These are phyloP conservation scores for Eutrema heterophyllum DNA, from an alignment of 345 rosid genomes.

Conservation along the genomic window DNA sequence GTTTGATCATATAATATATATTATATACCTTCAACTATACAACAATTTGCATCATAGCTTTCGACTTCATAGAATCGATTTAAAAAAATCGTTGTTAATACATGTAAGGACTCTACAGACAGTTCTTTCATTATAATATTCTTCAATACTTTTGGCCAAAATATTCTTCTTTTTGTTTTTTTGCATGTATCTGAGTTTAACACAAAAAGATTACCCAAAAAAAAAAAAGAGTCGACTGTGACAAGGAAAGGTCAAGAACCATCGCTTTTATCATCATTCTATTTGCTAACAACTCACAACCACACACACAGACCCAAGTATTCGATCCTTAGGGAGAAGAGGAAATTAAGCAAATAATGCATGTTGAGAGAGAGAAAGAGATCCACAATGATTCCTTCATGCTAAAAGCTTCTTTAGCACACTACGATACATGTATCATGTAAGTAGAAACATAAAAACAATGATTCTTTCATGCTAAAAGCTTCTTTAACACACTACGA, in stretches of 20 bases:
- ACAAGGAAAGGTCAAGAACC: constrained; percentile 22
- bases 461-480: constrained; percentile 20
- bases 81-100: not conserved
- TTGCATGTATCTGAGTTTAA: not conserved
- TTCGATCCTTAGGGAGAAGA: constrained; percentile 19
- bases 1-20: not conserved
- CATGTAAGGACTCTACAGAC: not conserved
- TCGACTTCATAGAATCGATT: not conserved
- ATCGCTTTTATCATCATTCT: constrained; percentile 31
- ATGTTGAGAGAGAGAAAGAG: constrained; percentile 11
- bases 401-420: constrained; percentile 26
- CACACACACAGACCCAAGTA: constrained; percentile 20
- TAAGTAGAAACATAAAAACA: constrained; percentile 10
- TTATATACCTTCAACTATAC: not conserved
- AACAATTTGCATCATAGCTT: not conserved
- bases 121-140: not conserved
- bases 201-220: not conserved
- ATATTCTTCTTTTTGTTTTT: not conserved
- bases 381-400: constrained; percentile 22
- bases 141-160: not conserved
- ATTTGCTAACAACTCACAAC: constrained; percentile 25
- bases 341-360: constrained; percentile 14
- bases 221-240: constrained; percentile 4
- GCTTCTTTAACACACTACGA: constrained; percentile 25
- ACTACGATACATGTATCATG: constrained; percentile 18